Evolutionary conservation across 169 alveolate species (phyloP).

Genomic region (Eimeria tenella): DNA sequence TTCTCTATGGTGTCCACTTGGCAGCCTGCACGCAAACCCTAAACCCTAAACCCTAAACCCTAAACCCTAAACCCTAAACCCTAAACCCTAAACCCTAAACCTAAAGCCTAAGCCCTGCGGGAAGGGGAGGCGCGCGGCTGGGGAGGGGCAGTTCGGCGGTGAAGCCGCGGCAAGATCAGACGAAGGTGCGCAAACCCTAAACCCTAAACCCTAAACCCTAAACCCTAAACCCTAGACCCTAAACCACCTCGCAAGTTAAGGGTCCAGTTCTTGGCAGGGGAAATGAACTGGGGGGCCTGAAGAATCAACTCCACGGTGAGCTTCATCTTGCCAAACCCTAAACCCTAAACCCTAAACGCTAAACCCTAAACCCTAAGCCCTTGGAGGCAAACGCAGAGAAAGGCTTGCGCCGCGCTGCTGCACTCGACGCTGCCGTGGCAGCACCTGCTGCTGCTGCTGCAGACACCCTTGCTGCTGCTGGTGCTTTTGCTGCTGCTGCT

Average conservation of each 20-base stretch:
- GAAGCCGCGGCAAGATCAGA: too few relatives aligned
- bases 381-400: too few relatives aligned
- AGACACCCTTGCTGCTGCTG: too few relatives aligned
- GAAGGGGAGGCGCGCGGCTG: not conserved
- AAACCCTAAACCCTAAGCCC: constrained; percentile 49
- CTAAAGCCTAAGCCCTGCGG: constrained; percentile 10
- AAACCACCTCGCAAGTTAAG: constrained; percentile 82
- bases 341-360: constrained; percentile 41
- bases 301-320: constrained; percentile 83
- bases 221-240: constrained; percentile 5
- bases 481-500: too few relatives aligned
- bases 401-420: too few relatives aligned
- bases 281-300: constrained; percentile 82
- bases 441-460: not conserved
- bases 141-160: not conserved
- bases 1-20: constrained; percentile 91
- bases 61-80: not conserved
- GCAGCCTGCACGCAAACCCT: constrained; percentile 83
- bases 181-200: not conserved
- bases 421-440: not conserved
- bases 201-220: not conserved
- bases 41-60: not conserved
- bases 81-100: not conserved
- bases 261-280: constrained; percentile 83
- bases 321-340: constrained; percentile 79